phyloP scores from a whole-genome alignment of 345 rosid genomes.

The Boechera stricta region DNA sequence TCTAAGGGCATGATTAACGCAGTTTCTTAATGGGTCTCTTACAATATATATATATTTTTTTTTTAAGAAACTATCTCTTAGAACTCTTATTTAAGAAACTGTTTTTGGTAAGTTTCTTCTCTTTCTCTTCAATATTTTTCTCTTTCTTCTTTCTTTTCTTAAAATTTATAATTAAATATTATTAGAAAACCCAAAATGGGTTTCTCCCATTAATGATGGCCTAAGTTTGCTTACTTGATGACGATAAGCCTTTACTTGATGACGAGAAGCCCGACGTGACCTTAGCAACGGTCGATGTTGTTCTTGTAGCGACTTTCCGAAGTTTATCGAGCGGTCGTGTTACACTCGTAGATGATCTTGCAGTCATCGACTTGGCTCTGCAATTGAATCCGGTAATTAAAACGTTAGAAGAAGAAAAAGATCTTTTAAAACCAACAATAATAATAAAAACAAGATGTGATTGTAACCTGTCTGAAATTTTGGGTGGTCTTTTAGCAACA shows the following conservation, averaged over 20 bases:
- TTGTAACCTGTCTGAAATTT: conserved; percentile 52
- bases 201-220: too few species aligned
- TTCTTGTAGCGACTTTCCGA: conserved; percentile 41
- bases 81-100: too few species aligned
- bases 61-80: too few species aligned
- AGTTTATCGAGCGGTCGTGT: conserved; percentile 44
- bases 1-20: not conserved
- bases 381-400: not conserved
- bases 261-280: conserved; percentile 49
- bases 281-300: conserved; percentile 50
- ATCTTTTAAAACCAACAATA: not conserved
- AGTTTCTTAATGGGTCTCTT: too few species aligned
- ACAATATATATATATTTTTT: too few species aligned
- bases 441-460: not conserved
- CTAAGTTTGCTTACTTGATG: conserved; percentile 23
- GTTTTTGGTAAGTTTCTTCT: too few species aligned
- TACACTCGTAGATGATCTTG: conserved; percentile 29
- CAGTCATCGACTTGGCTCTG: conserved; percentile 40
- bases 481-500: conserved; percentile 40
- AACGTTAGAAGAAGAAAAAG: not conserved
- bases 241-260: conserved; percentile 45
- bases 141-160: too few species aligned
- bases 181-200: too few species aligned
- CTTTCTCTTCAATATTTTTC: too few species aligned
- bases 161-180: too few species aligned